Percentiles rank a stretch among this genome's conserved stretches.
phyloP scores from a whole-genome alignment of 768 basidiomycete species.

The Favolaschia claudopus region DNA sequence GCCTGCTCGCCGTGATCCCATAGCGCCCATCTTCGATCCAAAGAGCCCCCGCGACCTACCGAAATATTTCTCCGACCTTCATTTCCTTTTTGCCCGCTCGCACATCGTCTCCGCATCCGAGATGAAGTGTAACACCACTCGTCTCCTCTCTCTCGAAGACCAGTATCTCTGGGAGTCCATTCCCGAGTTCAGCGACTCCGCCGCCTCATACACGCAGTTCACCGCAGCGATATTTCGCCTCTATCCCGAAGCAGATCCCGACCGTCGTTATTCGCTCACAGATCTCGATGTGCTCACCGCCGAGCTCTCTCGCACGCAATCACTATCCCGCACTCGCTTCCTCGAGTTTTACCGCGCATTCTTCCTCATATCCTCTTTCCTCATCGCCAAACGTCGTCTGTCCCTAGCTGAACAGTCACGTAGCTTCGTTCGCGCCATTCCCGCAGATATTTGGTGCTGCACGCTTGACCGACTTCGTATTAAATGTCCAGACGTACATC shows the following conservation, averaged over 20 bases:
- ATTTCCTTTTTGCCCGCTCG: slow-evolving; percentile 2
- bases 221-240: slow-evolving; percentile 25
- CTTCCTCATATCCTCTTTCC: slow-evolving; percentile 24
- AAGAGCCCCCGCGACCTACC: slow-evolving; percentile 15
- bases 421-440: slow-evolving; percentile 23
- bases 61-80: slow-evolving; percentile 24
- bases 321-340: slow-evolving; percentile 17
- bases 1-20: neutral
- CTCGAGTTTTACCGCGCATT: slow-evolving; percentile 32
- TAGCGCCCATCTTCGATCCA: slow-evolving; percentile 4
- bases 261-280: slow-evolving; percentile 23
- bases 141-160: slow-evolving; percentile 13
- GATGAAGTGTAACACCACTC: slow-evolving; percentile 20
- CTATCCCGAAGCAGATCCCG: slow-evolving; percentile 28
- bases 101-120: slow-evolving; percentile 2
- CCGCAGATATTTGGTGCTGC: neutral
- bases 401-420: slow-evolving; percentile 27
- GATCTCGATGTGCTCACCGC: slow-evolving; percentile 33
- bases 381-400: slow-evolving; percentile 19
- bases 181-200: slow-evolving; percentile 15
- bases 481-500: too few relatives aligned
- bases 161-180: slow-evolving; percentile 27
- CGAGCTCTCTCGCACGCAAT: slow-evolving; percentile 14
- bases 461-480: slow-evolving; percentile 23
- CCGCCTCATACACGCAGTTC: slow-evolving; percentile 28